These are phyloP conservation scores for Blastocystis sp. DNA, from an alignment of 352 stramenopile genomes.

Conservation along the genomic window DNA sequence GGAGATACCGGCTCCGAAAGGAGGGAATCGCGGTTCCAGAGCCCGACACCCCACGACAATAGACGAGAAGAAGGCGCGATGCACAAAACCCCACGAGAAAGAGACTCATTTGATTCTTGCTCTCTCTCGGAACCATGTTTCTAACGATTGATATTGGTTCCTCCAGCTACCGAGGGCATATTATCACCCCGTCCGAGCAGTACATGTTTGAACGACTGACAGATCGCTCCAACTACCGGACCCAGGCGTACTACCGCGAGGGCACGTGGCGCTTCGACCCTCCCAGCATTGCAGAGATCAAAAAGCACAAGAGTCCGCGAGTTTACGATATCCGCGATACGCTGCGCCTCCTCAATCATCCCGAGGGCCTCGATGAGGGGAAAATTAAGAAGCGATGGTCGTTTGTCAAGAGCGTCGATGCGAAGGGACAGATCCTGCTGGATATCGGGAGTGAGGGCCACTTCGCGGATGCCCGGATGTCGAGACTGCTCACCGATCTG, in stretches of 20 bases:
- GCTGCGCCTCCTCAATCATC: conserved; percentile 7
- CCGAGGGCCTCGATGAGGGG: not conserved
- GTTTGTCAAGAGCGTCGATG: not conserved
- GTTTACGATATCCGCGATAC: conserved; percentile 54
- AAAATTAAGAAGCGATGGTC: not conserved
- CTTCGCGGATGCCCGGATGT: not conserved
- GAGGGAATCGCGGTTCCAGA: not conserved
- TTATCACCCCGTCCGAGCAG: conserved; percentile 24
- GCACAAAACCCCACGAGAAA: too few species aligned
- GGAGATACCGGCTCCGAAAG: too few species aligned
- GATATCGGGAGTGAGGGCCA: not conserved
- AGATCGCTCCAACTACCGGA: not conserved
- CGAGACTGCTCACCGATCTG: conserved; percentile 35
- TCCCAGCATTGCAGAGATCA: not conserved
- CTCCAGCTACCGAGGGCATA: conserved; percentile 18
- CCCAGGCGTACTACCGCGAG: conserved; percentile 32
- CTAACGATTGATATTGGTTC: conserved; percentile 53
- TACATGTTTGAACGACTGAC: conserved; percentile 27
- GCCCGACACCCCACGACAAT: not conserved
- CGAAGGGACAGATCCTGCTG: not conserved
- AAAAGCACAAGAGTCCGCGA: conserved; percentile 16
- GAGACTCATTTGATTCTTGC: conserved; percentile 42
- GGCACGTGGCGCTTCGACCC: conserved; percentile 36
- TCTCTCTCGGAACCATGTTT: not conserved
- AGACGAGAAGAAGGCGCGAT: not conserved